Evolutionary conservation across 176 grass and related monocot genomes (phyloP), one percentile per base, ranked within the genome.

Genomic region (Tuctoria greenei): DNA sequence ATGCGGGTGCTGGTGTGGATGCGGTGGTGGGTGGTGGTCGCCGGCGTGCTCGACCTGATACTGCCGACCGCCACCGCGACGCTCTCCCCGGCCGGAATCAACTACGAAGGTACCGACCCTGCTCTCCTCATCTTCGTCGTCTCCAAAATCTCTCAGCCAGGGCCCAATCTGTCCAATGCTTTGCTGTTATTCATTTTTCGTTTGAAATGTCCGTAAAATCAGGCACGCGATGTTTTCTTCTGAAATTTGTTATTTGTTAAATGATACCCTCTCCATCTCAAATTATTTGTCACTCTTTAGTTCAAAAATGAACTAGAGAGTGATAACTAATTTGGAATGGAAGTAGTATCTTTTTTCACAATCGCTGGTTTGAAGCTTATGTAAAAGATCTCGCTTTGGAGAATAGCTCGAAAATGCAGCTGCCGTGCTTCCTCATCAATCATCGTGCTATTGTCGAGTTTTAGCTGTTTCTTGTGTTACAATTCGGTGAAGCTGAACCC

Each of bases 11-110:
- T 8, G 79, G 11, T 57, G 79, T 4, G 85, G 73, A 24, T 42
- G 66, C 17, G 25, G 69, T 69, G 86, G 69, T 62, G 80, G 64
- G 38, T 7, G 76, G 18, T 17, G 70, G 21, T 79, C 3, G 76
- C 58, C 4, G 76, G 12, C 58, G 44, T 76, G 76, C 70, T 84
- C 64, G 44, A 28, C 64, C 46, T 44, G 65, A 60, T 76, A 52
- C 67, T 81, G 61, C 77, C 74, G 73, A 41, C 74, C 67, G 44
- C 79, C 69, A 26, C 63, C 38, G 83, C 87, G 13, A 86, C 87
- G 72, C 87, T 89, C 63, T 89, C 87, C 5, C 87, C 87, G 21
- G 43, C 87, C 56, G 87, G 87, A 69, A 89, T 89, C 82, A 89
- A 89, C 87, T 89, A 89, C 63, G 87, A 89, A 86, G 87, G 87